Evolutionary conservation across 176 grass and related monocot genomes (phyloP).

Genomic region (Carex scoparia): DNA sequence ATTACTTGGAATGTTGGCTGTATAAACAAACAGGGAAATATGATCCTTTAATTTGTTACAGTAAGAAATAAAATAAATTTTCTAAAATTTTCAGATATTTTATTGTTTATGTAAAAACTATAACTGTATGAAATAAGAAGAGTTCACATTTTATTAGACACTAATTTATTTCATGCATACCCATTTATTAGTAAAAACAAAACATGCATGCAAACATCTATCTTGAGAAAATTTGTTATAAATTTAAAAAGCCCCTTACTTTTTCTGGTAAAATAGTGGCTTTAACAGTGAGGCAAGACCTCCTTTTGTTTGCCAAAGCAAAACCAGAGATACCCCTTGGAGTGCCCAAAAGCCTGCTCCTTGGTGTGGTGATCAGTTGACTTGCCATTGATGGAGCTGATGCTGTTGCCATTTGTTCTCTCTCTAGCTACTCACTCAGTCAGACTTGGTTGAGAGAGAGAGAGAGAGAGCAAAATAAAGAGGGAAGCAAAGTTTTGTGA

Average conservation of each 20-base stretch:
- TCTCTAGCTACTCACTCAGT: conserved; percentile 6
- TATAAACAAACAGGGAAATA: not conserved
- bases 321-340: conserved; percentile 55
- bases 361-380: conserved; percentile 53
- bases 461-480: not conserved
- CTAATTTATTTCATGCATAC: not conserved
- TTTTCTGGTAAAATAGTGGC: conserved; percentile 67
- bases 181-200: not conserved
- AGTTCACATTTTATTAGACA: not conserved
- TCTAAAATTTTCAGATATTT: not conserved
- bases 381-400: conserved; percentile 77
- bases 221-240: too few species aligned
- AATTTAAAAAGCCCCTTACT: conserved; percentile 23
- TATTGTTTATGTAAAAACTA: not conserved
- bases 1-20: conserved; percentile 86
- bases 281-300: conserved; percentile 57
- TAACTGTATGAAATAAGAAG: not conserved
- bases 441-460: conserved; percentile 5
- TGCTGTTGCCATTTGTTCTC: conserved; percentile 54
- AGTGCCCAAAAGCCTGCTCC: conserved; percentile 21
- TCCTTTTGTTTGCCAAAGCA: conserved; percentile 33
- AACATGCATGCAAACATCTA: not conserved
- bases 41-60: too few species aligned
- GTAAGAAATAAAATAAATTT: too few species aligned
- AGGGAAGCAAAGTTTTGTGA: not conserved